Conservation (phyloP, 805 yeast species). For the Candida boleticola region DNA sequence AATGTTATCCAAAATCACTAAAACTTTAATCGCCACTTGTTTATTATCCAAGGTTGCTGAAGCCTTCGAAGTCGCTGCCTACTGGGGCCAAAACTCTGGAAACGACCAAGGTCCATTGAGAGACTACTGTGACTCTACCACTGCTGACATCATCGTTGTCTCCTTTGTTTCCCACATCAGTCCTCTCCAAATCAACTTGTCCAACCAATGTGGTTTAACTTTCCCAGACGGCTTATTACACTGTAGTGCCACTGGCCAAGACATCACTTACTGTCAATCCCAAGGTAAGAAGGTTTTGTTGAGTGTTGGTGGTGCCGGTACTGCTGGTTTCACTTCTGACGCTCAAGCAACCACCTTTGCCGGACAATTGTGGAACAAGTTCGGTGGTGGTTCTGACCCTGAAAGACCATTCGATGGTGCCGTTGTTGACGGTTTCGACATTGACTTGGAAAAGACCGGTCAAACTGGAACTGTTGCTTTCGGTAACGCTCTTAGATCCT, state of each 20-base stretch:
- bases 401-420: slow-evolving; percentile 29
- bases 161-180: slow-evolving; percentile 62
- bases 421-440: slow-evolving; percentile 33
- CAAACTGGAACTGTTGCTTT: slow-evolving; percentile 23
- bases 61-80: slow-evolving; percentile 61
- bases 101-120: slow-evolving; percentile 21
- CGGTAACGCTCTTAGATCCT: slow-evolving; percentile 24
- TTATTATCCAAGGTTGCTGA: slow-evolving; percentile 22
- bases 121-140: slow-evolving; percentile 59
- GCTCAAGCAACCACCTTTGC: slow-evolving; percentile 56
- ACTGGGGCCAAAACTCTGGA: slow-evolving; percentile 84
- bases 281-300: slow-evolving; percentile 71
- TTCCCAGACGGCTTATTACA: slow-evolving; percentile 4
- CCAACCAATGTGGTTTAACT: slow-evolving; percentile 19
- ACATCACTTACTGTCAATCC: slow-evolving; percentile 70
- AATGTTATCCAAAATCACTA: slow-evolving; percentile 1
- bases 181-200: slow-evolving; percentile 32
- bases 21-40: slow-evolving; percentile 1
- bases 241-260: slow-evolving; percentile 43
- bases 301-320: slow-evolving; percentile 53
- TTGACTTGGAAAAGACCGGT: slow-evolving; percentile 26
- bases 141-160: slow-evolving; percentile 66
- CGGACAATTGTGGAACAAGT: slow-evolving; percentile 31
- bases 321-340: slow-evolving; percentile 51
- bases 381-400: slow-evolving; percentile 26